A percentile compares a stretch with the other conserved stretches of the same genome.
Evolutionary conservation across 495 filamentous ascomycete species (phyloP).

Genomic region (Xylaria telfairii): DNA sequence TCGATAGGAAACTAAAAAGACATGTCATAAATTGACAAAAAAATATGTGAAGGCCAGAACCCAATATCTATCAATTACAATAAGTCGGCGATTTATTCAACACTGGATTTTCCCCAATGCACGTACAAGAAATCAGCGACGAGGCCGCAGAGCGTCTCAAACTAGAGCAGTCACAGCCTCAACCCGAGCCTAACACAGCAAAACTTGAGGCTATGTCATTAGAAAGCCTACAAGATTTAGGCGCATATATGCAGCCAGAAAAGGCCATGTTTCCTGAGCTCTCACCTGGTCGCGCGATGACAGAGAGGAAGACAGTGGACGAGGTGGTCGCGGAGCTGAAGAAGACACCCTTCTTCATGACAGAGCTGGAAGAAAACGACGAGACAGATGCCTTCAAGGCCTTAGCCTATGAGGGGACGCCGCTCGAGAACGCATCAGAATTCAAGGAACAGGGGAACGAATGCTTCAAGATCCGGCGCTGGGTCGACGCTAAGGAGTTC

Average conservation of each 20-base stretch:
- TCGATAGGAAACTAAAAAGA: no score
- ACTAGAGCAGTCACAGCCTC: conserved; percentile 28
- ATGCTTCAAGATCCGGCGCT: conserved; percentile 72
- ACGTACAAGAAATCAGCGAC: conserved; percentile 42
- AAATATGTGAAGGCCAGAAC: not conserved
- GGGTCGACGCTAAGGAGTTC: conserved; percentile 86
- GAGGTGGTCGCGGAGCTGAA: conserved; percentile 79
- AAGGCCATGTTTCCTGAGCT: conserved; percentile 47
- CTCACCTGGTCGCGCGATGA: conserved; percentile 66
- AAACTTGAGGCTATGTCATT: conserved; percentile 27
- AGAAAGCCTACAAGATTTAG: conserved; percentile 28
- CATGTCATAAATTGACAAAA: conserved; percentile 4
- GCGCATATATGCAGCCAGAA: not conserved
- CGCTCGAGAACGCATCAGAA: conserved; percentile 74
- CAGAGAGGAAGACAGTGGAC: conserved; percentile 67
- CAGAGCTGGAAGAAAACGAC: conserved; percentile 80
- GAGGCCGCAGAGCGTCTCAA: conserved; percentile 43
- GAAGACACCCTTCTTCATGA: conserved; percentile 93
- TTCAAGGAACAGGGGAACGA: conserved; percentile 94
- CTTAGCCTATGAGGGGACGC: conserved; percentile 89
- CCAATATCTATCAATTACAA: not conserved
- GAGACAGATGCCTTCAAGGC: conserved; percentile 87
- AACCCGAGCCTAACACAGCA: conserved; percentile 40
- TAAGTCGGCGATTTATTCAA: not conserved
- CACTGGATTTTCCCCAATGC: conserved; percentile 25